These are phyloP conservation scores for Vanderwaltozyma yarrowii DNA, from an alignment of 805 yeast genomes.

Conservation along the genomic window DNA sequence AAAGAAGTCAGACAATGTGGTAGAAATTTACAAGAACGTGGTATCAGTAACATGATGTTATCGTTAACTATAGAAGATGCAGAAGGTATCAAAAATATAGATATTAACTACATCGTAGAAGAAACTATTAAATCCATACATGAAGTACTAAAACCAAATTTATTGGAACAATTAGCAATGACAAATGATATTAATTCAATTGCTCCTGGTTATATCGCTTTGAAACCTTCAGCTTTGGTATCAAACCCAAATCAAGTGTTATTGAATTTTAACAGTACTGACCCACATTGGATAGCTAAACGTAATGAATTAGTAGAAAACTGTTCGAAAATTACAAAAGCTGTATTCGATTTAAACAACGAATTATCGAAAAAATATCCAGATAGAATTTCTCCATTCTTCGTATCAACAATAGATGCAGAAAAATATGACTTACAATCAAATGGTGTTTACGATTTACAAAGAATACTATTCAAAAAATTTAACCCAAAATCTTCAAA, in stretches of 20 bases:
- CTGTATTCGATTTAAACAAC: constrained; percentile 43
- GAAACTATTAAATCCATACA: constrained; percentile 60
- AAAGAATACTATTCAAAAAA: constrained; percentile 64
- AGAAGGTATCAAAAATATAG: constrained; percentile 57
- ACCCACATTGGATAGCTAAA: constrained; percentile 42
- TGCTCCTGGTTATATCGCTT: constrained; percentile 86
- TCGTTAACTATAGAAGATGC: constrained; percentile 90
- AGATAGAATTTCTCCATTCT: constrained; percentile 58
- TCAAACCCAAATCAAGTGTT: constrained; percentile 67
- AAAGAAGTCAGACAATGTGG: constrained; percentile 66
- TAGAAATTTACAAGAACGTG: constrained; percentile 51
- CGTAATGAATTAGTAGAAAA: constrained; percentile 54
- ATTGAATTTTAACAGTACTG: constrained; percentile 45
- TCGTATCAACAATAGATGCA: constrained; percentile 79
- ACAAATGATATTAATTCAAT: constrained; percentile 47
- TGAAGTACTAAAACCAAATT: constrained; percentile 60
- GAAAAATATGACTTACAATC: constrained; percentile 81
- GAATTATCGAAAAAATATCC: constrained; percentile 44
- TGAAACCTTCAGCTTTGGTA: constrained; percentile 87
- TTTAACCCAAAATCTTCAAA: constrained; percentile 54
- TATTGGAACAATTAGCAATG: constrained; percentile 42
- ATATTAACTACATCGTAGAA: constrained; percentile 46
- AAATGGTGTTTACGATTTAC: constrained; percentile 78
- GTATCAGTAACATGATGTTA: constrained; percentile 91
- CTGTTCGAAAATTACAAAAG: constrained; percentile 53